Base-by-base conservation (phyloP, 306 rosid genomes). In the Cyamopsis tetragonoloba region DNA sequence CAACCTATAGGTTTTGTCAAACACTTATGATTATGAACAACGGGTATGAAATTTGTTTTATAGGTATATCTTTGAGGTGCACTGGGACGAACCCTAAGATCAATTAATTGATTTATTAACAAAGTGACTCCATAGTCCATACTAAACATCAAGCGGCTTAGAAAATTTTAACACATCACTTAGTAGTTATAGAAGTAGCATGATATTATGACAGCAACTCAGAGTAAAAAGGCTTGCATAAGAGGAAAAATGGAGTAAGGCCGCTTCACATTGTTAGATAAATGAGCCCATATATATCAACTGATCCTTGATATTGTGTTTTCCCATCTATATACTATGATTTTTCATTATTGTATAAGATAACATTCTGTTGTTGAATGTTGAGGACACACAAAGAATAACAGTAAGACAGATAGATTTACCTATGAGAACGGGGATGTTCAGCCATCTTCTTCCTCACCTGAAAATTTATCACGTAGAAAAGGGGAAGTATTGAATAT, bases 381-480 rank as follows among this genome's bases (percentile, higher is more conserved):
- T 23, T 23, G 17, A 42, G 47, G 30, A 49, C 22, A 38, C 50
- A 27, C 13, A 48, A 5, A 68, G 56, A 26, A 22, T 27, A 38
- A 59, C n/a, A 5, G 1, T 15, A 61, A 9, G 20, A 32, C 46
- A 68, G 18, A 7, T 30, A 50, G 43, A 31, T 6, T 76, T 84
- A 90, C 96, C 97, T 90, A 38, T 86, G 97, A 81, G 74, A 51
- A 26, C 62, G 88, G 42, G 84, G 85, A 71, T 71, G 87, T 73
- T 77, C 83, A 22, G 91, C 76, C 97, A 88, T 86, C 87, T 82
- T 88, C 77, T 80, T 81, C 70, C 87, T 75, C 44, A 88, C 91
- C 99, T 95, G 89, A 72, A 84, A 83, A 22, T 39, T 75, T 39
- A n/a, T 66, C 46, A 71, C 28, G 34, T 12, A 24, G 31, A 48